Evolutionary conservation across 2,329 filamentous ascomycete species (phyloP), one percentile per base, ranked within the genome.

Genomic region (Talaromyces pinophilus): DNA sequence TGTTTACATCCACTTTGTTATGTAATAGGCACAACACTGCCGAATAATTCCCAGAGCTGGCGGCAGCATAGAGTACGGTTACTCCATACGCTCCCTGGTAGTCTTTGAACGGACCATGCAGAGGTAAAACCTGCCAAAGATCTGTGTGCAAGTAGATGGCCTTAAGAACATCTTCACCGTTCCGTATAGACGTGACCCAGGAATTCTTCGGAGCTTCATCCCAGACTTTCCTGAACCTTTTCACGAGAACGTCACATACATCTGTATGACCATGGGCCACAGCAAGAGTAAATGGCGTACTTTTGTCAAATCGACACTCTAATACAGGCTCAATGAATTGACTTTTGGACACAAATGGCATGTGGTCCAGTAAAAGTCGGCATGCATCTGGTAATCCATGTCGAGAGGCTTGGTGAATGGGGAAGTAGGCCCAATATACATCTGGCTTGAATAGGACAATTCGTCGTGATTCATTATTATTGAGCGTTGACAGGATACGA

Each of bases 51-150:
- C 59, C 25, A 44, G 13, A 61, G 28, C 40, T 44, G 8, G 42
- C 40, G 11, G 59, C 59, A 48, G 44, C 30, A 42, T 61, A 61
- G 42, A 61, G 59, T 22, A 40, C 59, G 4, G 42, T 61, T 33
- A 48, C 59, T 33, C 59, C 42, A 28, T 48, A 13, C 19, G 25
- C n/a, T 19, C 59, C 59, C 30, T 28, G 59, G 33, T 61, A 22
- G 7, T 61, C 15, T 30, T 46, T 15, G 17, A 35, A 25, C 3
- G 59, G 59, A 8, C 44, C 28, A 6, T 30, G 15, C 2, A 2
- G 25, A 46, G 44, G 42, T 22, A 61, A 35, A 35, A 2, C 11
- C n/a, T 13, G 15, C 40, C 42, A 61, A 17, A 44, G 2, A 5
- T 35, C 11, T n/a, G 17, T 17, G 30, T 33, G 22, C 8, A 8